A percentile compares a stretch with the other conserved stretches of the same genome.
These are phyloP conservation scores for Arthrobotrys pseudoclavata DNA, from an alignment of 2,329 filamentous ascomycete genomes.

Conservation along the genomic window DNA sequence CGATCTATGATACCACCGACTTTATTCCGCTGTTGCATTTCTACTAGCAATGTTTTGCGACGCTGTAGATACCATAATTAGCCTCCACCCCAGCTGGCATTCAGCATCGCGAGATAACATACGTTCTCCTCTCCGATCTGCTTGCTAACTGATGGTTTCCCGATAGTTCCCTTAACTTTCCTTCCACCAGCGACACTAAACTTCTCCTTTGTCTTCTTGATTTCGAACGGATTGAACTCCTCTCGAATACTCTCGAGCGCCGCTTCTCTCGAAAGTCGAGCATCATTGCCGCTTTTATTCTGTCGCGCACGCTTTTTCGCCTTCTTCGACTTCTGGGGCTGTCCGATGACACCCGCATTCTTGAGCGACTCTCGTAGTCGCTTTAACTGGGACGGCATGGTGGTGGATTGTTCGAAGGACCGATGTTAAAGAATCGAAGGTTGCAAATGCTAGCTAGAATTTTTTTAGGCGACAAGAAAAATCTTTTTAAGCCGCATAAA, in stretches of 20 bases:
- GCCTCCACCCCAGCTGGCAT: neutral
- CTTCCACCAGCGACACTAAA: conserved; percentile 65
- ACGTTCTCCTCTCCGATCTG: conserved; percentile 88
- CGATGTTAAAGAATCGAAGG: conserved; percentile 8
- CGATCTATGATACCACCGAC: conserved; percentile 92
- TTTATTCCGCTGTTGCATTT: conserved; percentile 90
- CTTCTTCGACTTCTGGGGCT: conserved; percentile 95
- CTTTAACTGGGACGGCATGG: conserved; percentile 87
- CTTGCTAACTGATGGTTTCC: conserved; percentile 85
- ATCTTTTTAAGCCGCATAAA: conserved; percentile 57
- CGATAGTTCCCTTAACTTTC: conserved; percentile 70
- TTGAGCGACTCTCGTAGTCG: conserved; percentile 90
- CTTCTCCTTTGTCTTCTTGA: conserved; percentile 71
- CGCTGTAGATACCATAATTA: conserved; percentile 70
- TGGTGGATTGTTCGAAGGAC: neutral
- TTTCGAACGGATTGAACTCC: conserved; percentile 97
- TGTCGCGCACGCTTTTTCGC: conserved; percentile 73
- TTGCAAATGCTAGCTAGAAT: conserved; percentile 26
- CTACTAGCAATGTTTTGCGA: conserved; percentile 84
- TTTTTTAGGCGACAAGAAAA: conserved; percentile 43
- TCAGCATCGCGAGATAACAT: conserved; percentile 63
- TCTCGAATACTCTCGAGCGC: conserved; percentile 90
- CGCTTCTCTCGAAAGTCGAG: conserved; percentile 80
- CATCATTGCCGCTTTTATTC: conserved; percentile 70
- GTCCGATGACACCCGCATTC: conserved; percentile 89